Evolutionary conservation across 768 basidiomycete genomes (phyloP), one percentile per base, ranked within the genome.

Genomic region (Albatrellus ellisii): DNA sequence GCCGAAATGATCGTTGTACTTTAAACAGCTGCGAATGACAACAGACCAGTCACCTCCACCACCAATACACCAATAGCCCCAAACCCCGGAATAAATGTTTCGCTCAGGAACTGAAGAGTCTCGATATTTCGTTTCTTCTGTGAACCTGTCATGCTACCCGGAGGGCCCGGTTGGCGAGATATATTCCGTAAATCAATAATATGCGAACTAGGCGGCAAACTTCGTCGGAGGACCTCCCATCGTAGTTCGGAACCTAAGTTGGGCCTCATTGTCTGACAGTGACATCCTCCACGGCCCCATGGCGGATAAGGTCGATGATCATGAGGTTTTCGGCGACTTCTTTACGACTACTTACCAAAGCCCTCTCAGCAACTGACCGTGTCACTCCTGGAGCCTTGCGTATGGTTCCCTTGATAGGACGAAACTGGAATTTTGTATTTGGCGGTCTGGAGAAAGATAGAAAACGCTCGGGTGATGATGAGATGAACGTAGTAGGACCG

Each of bases 301-400:
- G 86, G 26, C 90, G 76, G 53, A 94, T 94, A 36, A 98, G 74
- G 57, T 97, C 92, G 21, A 95, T 91, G 48, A 98, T 95, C 92
- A 98, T 97, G 43, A 98, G 61, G 56, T 98, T 98, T 64, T 97
- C 92, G 0, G 91, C 92, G 2, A 92, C 77, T 59, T 98, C 92
- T 58, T 98, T 98, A 32, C 63, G 66, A 57, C 72, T 82, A 4
- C 79, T 77, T 11, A 65, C 66, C 43, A 83, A 60, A 11, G 69
- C 58, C 59, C 77, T 51, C 52, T 81, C 77, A n/a, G 79, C 79
- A 36, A 75, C 70, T 42, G 69, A 73, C 20, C 74, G 74, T 14
- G 71, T 79, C 43, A 79, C 66, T 6, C 65, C 66, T 6, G 78
- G 75, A 3, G 65, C 73, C 58, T 85, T 87, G 33, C 77, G 75